Evolutionary conservation across 768 basidiomycete genomes (phyloP), one percentile per base, ranked within the genome.

Genomic region (Cyclocybe cylindracea): DNA sequence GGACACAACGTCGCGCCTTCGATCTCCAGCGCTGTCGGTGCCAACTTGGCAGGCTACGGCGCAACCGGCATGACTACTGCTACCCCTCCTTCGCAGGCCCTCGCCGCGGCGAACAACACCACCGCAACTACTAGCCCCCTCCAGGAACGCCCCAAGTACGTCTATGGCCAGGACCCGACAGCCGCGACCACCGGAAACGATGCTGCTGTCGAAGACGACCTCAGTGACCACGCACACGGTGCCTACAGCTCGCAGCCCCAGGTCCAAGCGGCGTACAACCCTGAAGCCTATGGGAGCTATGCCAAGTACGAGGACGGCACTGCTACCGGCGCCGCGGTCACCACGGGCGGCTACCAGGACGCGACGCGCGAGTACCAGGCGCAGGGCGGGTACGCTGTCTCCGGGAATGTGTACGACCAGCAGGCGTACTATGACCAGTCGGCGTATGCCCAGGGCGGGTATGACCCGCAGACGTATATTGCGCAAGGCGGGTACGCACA

Each of bases 201-300:
- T 9, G 14, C 43, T 11, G 37, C 47, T n/a, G 16, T 36, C 10
- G 39, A 51, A 50, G 51, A 50, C 43, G 48, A 24, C 18, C 47
- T 34, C n/a, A 66, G 65, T 7, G 72, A 75, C 19, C 61, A 64
- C 7, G 59, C 54, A 29, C 65, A 63, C 51, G 74, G 73, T 29
- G 66, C 69, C 7, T 78, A 76, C 59, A 73, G 73, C 57, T 66
- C 73, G 2, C 65, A 78, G 46, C 75, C 77, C 5, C 70, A 71
- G 46, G 53, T 55, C 6, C 74, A 77, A 56, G 57, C 53, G 3
- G 52, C 67, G 11, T 77, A 76, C 57, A 72, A 77, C 48, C 61
- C 72, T 13, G 76, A 79, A 47, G 73, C 72, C 0, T 79, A 78
- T 57, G 73, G 72, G 2, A 71, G 71, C 14, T 77, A 75, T 47